Evolutionary conservation across 768 basidiomycete genomes (phyloP).

Genomic region (Rhodotorula graminis): DNA sequence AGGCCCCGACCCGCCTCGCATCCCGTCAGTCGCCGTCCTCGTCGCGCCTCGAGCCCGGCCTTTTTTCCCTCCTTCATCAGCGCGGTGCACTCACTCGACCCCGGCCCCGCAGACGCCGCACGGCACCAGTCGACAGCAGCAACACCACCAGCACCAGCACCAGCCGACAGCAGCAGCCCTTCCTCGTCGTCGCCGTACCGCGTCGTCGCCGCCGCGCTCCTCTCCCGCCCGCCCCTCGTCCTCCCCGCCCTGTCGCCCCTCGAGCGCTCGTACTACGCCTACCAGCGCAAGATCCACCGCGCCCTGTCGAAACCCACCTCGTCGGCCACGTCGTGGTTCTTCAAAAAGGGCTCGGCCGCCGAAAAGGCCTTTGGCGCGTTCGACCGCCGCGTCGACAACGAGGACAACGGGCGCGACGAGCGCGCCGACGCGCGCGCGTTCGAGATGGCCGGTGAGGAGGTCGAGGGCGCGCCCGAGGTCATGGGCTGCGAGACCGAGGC

Average conservation of each 20-base stretch:
- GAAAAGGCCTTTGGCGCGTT: conserved; percentile 45
- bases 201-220: conserved; percentile 40
- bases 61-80: background rate
- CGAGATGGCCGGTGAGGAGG: conserved; percentile 53
- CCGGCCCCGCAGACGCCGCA: background rate
- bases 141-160: background rate
- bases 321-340: conserved; percentile 37
- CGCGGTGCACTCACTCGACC: background rate
- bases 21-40: background rate
- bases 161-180: background rate
- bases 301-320: conserved; percentile 37
- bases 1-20: background rate
- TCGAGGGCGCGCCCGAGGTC: conserved; percentile 50
- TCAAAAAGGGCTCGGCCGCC: conserved; percentile 42
- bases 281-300: conserved; percentile 38
- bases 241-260: conserved; percentile 34
- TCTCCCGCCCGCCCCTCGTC: conserved; percentile 40
- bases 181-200: conserved; percentile 17
- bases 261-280: conserved; percentile 42
- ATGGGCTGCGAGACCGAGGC: conserved; percentile 51
- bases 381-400: conserved; percentile 41
- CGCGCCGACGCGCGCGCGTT: conserved; percentile 51
- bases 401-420: conserved; percentile 45
- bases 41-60: background rate
- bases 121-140: conserved; percentile 3